Conservation (phyloP, 2,329 filamentous ascomycete genomes). For the Achaetomium macrosporum region DNA sequence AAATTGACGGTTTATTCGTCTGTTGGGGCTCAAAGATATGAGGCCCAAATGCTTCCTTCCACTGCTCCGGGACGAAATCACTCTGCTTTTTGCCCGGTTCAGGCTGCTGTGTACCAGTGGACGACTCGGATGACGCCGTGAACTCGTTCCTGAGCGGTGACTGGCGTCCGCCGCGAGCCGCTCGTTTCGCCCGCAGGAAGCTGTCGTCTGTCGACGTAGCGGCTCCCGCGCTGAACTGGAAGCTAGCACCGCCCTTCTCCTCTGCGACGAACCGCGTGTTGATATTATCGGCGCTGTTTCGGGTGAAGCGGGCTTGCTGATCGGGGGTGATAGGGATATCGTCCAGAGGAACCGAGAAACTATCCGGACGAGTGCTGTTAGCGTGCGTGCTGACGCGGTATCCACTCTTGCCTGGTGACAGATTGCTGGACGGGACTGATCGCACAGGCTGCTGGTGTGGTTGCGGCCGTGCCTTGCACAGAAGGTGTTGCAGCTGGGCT, state of each 20-base stretch:
- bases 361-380: constrained; percentile 30
- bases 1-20: constrained; percentile 32
- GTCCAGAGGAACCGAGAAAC: constrained; percentile 46
- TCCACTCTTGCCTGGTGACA: constrained; percentile 7
- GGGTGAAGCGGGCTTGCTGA: constrained; percentile 38
- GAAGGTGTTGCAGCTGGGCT: constrained; percentile 22
- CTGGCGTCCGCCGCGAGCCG: constrained; percentile 35
- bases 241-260: constrained; percentile 34
- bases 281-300: constrained; percentile 53
- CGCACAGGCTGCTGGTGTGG: neutral
- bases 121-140: constrained; percentile 17
- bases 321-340: constrained; percentile 34
- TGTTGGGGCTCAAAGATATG: constrained; percentile 49
- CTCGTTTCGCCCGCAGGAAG: constrained; percentile 28
- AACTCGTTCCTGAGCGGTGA: constrained; percentile 32
- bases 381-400: constrained; percentile 18
- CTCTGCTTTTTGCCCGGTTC: constrained; percentile 22
- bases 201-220: constrained; percentile 26
- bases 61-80: constrained; percentile 47
- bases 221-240: constrained; percentile 47
- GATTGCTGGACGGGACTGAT: neutral
- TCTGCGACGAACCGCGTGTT: constrained; percentile 54
- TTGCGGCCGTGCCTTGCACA: constrained; percentile 7
- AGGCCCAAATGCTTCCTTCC: constrained; percentile 48
- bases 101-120: constrained; percentile 17